Base-by-base conservation (phyloP, 352 stramenopile genomes). In the Pythium oligandrum region DNA sequence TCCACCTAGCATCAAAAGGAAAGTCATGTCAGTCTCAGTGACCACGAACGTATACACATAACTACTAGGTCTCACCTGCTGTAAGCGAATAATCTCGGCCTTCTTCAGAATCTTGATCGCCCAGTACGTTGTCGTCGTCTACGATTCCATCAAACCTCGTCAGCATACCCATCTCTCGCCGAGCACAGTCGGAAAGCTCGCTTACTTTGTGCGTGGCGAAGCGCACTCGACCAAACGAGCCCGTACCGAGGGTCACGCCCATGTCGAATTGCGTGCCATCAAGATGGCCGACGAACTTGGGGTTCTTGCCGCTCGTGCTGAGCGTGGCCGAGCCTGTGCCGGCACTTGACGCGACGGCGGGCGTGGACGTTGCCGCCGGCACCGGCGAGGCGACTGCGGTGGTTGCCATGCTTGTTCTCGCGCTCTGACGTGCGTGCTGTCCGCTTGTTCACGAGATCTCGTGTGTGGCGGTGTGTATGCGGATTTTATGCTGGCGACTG, bases 31-130 rank as follows among this genome's bases (percentile, higher is more conserved):
- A 48, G 53, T 44, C 7, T 17, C 35, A 7, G 42, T 26, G 17
- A 26, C 17, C 17, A 26, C 17, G 17, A 26, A 26, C 17, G 17
- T 26, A 26, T 42, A 49, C 6, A 38, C 10, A 32, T 3, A 30
- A 6, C 49, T 11, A 36, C 6, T 6, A 54, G 6, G 45, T 12
- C 0, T 30, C 48, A 93, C 86, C 69, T 99, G 96, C 55, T 98
- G 88, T 57, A 98, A 72, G 32, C 92, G 87, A 48, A 98, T 95
- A 62, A 99, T 95, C 64, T 98, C 95, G 8, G 82, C 77, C 59
- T 99, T 99, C 73, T 98, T 98, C 35, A 99, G 66, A 56, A 98
- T 98, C 75, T 99, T 99, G 54, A 98, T 98, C 40, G 96, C 96
- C 85, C 90, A 98, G 58, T 95, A 95, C 50, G 94, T 88, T 49